These are phyloP conservation scores for Pycnococcus provasolii DNA, from an alignment of 139 green algal genomes.

Conservation along the genomic window DNA sequence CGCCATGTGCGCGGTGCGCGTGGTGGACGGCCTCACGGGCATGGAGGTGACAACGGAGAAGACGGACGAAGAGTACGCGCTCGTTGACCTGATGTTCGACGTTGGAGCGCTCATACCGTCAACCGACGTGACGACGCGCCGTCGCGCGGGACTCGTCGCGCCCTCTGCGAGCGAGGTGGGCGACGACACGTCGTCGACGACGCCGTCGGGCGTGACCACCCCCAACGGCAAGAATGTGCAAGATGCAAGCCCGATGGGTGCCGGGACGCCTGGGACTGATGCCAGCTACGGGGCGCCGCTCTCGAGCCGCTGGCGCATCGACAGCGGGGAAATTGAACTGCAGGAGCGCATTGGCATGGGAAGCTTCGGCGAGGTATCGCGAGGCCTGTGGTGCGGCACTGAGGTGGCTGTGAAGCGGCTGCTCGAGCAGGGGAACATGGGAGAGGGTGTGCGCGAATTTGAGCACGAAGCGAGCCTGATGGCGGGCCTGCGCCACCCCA, in stretches of 20 bases:
- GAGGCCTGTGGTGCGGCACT: constrained; percentile 49
- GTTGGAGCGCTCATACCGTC: too few relatives aligned
- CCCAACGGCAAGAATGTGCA: too few relatives aligned
- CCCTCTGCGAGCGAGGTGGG: too few relatives aligned
- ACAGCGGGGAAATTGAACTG: constrained; percentile 24
- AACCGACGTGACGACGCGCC: too few relatives aligned
- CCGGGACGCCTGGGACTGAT: neutral
- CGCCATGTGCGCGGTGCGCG: too few relatives aligned
- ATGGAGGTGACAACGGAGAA: too few relatives aligned
- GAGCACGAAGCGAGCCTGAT: constrained; percentile 49
- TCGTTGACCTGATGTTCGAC: too few relatives aligned
- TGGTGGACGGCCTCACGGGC: too few relatives aligned
- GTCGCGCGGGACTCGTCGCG: too few relatives aligned
- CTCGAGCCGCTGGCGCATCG: neutral
- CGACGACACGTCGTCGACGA: too few relatives aligned
- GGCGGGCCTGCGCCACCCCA: constrained; percentile 49
- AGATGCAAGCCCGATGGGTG: neutral
- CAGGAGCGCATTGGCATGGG: constrained; percentile 64
- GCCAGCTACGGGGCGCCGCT: neutral
- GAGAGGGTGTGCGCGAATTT: constrained; percentile 13
- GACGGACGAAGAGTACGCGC: too few relatives aligned
- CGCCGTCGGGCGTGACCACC: too few relatives aligned
- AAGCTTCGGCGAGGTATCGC: constrained; percentile 56
- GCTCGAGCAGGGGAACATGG: constrained; percentile 53
- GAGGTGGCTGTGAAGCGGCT: constrained; percentile 86